Percentiles rank a stretch among this genome's conserved stretches.
phyloP scores from a whole-genome alignment of 805 yeast genomes.

The Starmerella sirachaensis region DNA sequence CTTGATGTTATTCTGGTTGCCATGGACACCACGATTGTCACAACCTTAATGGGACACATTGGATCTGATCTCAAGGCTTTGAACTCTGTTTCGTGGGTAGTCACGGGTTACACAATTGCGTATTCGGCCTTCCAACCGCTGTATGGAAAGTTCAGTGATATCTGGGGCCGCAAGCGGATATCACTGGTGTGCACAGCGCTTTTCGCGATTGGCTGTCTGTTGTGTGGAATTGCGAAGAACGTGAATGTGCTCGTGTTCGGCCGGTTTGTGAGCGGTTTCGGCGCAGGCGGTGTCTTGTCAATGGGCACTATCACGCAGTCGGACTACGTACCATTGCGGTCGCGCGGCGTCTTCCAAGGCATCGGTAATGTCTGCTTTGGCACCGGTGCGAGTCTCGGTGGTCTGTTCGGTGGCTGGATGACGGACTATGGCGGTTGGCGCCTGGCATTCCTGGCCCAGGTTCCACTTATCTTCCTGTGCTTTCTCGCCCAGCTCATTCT shows the following conservation, averaged over 20 bases:
- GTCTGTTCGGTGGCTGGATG: constrained; percentile 43
- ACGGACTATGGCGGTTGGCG: constrained; percentile 54
- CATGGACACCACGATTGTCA: constrained; percentile 48
- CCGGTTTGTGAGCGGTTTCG: constrained; percentile 71
- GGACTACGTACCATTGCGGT: constrained; percentile 63
- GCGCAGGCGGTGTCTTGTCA: constrained; percentile 81
- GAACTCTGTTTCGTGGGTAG: constrained; percentile 51
- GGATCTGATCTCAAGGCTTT: constrained; percentile 48
- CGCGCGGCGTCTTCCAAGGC: constrained; percentile 76
- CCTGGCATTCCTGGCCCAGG: constrained; percentile 33
- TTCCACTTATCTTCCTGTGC: constrained; percentile 31
- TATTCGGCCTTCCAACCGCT: constrained; percentile 65
- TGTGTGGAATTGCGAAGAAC: constrained; percentile 42
- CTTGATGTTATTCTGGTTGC: constrained; percentile 37
- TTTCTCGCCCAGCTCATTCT: constrained; percentile 13
- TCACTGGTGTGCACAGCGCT: constrained; percentile 33
- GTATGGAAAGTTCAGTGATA: constrained; percentile 59
- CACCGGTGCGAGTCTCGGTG: constrained; percentile 65
- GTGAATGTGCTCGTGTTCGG: constrained; percentile 56
- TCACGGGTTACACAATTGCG: constrained; percentile 56
- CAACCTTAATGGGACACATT: constrained; percentile 46
- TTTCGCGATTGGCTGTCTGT: constrained; percentile 38
- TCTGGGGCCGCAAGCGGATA: constrained; percentile 34
- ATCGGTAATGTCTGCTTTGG: constrained; percentile 65
- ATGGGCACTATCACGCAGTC: constrained; percentile 63